phyloP scores from a whole-genome alignment of 148 eudicot species.

The Agrostemma githago region DNA sequence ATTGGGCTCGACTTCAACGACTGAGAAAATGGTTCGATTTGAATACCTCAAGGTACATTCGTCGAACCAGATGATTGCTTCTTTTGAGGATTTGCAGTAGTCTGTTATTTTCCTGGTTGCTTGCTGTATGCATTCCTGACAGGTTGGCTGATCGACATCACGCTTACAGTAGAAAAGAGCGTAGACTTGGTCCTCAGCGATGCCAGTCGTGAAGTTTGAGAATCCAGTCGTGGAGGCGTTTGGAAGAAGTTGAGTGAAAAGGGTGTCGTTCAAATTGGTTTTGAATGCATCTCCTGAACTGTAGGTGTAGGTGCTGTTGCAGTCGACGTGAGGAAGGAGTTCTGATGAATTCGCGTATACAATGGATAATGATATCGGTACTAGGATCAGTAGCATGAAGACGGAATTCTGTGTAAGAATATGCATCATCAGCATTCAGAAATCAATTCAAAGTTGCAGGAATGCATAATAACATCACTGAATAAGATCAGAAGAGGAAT shows the following conservation, averaged over 20 bases:
- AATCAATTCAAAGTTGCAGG: no score
- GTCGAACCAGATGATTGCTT: slow-evolving; percentile 22
- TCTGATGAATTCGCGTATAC: not conserved
- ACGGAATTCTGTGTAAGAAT: not conserved
- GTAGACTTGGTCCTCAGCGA: slow-evolving; percentile 9
- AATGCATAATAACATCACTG: no score
- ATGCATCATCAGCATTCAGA: no score
- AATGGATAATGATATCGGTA: not conserved
- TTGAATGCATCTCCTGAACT: slow-evolving; percentile 3
- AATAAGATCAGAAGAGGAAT: no score
- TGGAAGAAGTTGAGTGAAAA: not conserved
- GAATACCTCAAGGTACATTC: slow-evolving; percentile 28
- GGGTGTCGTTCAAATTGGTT: slow-evolving; percentile 15
- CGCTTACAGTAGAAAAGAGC: slow-evolving; percentile 32
- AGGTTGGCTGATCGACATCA: slow-evolving; percentile 9
- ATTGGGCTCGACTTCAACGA: not conserved
- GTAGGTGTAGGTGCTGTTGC: not conserved
- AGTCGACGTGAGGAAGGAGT: not conserved
- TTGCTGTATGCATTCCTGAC: slow-evolving; percentile 16
- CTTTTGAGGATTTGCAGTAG: slow-evolving; percentile 6
- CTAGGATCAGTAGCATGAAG: not conserved
- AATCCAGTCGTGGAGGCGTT: not conserved
- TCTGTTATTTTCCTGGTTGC: not conserved
- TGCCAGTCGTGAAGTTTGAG: slow-evolving; percentile 5
- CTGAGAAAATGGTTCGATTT: slow-evolving; percentile 14